Evolutionary conservation across 495 filamentous ascomycete genomes (phyloP).

Genomic region (Xylaria bambusicola): DNA sequence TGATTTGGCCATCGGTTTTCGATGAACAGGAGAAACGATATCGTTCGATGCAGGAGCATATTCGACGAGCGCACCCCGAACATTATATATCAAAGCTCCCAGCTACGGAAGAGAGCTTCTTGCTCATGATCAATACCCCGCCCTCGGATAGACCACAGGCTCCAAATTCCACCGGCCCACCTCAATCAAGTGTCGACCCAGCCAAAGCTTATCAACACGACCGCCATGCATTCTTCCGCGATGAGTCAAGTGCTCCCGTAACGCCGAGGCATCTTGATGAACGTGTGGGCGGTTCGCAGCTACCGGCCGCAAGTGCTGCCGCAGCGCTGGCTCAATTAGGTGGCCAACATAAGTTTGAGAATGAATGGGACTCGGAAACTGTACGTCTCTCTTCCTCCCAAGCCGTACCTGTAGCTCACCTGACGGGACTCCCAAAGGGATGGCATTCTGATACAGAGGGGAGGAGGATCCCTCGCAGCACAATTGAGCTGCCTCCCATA

Average conservation of each 20-base stretch:
- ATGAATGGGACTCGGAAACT: constrained; percentile 82
- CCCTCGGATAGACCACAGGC: constrained; percentile 73
- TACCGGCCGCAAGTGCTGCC: constrained; percentile 75
- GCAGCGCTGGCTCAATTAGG: constrained; percentile 87
- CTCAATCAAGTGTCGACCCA: constrained; percentile 27
- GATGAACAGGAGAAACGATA: constrained; percentile 84
- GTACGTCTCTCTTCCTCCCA: constrained; percentile 51
- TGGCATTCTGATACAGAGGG: constrained; percentile 72
- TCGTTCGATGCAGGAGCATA: constrained; percentile 99
- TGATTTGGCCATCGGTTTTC: constrained; percentile 23
- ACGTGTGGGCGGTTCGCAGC: constrained; percentile 58
- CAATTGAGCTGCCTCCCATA: constrained; percentile 75
- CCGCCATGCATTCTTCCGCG: constrained; percentile 53
- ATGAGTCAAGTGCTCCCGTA: constrained; percentile 68
- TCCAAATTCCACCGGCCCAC: constrained; percentile 34
- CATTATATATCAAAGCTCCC: constrained; percentile 98
- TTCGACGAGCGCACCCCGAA: constrained; percentile 94
- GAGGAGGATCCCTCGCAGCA: constrained; percentile 53
- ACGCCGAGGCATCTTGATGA: constrained; percentile 77
- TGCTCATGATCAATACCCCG: constrained; percentile 89
- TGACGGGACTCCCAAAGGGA: constrained; percentile 51
- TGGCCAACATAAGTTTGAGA: constrained; percentile 70
- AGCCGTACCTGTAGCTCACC: constrained; percentile 2
- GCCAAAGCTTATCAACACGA: constrained; percentile 46
- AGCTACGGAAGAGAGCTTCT: constrained; percentile 97